Percentiles rank a stretch among this genome's conserved stretches.
phyloP scores from a whole-genome alignment of 1,284 basidiomycete genomes.

The Xanthoconium separans region DNA sequence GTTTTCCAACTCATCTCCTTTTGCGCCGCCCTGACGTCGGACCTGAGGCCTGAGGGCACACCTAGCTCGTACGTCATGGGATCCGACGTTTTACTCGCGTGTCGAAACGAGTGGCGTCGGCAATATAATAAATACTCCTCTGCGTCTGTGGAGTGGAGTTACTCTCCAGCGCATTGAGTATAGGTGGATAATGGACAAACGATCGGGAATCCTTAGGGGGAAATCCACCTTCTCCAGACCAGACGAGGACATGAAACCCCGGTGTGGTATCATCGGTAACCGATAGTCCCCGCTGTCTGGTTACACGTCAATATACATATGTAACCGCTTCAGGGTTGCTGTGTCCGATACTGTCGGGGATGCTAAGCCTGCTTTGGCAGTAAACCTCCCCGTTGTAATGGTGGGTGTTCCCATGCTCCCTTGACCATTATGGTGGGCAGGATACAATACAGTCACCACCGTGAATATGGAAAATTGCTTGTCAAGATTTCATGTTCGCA shows the following conservation, averaged over 20 bases:
- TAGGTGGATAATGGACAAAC: neutral
- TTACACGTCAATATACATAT: conserved; percentile 1
- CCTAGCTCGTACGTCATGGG: conserved; percentile 13
- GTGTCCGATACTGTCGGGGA: conserved; percentile 22
- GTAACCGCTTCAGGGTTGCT: conserved; percentile 9
- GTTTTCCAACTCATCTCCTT: neutral
- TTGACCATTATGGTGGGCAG: neutral
- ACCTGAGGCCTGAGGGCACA: neutral
- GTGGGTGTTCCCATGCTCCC: neutral
- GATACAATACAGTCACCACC: neutral
- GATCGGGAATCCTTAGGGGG: neutral
- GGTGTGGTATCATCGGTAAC: neutral
- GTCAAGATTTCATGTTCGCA: neutral
- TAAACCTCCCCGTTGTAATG: neutral
- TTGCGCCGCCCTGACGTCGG: neutral
- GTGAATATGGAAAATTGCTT: neutral
- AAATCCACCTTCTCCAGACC: neutral
- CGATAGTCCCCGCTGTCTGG: neutral
- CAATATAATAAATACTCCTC: neutral
- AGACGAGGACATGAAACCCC: neutral
- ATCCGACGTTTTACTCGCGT: neutral
- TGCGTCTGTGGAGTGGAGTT: conserved; percentile 1
- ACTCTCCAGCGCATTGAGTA: neutral
- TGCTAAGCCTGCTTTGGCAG: conserved; percentile 10
- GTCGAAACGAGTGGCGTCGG: conserved; percentile 15